phyloP scores from a whole-genome alignment of 345 rosid species.

The Linum lewisii region DNA sequence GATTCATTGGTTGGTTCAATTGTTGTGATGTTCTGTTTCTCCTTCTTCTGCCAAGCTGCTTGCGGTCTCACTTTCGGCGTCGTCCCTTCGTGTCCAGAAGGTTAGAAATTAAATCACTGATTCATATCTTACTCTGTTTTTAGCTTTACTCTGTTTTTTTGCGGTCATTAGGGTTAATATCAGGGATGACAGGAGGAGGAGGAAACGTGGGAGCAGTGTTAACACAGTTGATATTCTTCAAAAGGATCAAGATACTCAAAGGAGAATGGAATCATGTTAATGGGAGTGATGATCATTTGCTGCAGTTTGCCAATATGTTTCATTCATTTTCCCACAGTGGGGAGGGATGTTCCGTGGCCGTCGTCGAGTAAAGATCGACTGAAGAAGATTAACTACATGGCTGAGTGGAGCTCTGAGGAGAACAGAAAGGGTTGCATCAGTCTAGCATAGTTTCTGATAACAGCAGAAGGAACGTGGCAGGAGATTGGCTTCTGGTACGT shows the following conservation, averaged over 20 bases:
- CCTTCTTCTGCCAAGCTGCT: conserved; percentile 76
- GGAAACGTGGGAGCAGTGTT: conserved; percentile 86
- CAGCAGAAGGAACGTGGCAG: conserved; percentile 59
- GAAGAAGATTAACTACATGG: conserved; percentile 76
- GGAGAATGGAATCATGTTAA: conserved; percentile 62
- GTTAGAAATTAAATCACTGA: conserved; percentile 15
- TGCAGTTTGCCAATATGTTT: conserved; percentile 55
- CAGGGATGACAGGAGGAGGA: conserved; percentile 92
- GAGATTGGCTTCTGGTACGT: conserved; percentile 10
- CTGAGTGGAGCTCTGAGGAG: conserved; percentile 64
- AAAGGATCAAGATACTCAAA: conserved; percentile 72
- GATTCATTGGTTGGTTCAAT: conserved; percentile 42
- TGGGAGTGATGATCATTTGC: conserved; percentile 73
- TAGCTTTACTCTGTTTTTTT: neutral
- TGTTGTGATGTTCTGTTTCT: conserved; percentile 57
- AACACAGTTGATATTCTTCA: conserved; percentile 79
- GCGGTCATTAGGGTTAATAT: conserved; percentile 74
- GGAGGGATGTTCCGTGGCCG: conserved; percentile 74
- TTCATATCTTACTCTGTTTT: neutral
- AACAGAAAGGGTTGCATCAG: conserved; percentile 35
- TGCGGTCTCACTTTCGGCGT: conserved; percentile 88
- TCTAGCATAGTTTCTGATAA: conserved; percentile 56
- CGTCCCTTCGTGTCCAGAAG: conserved; percentile 86
- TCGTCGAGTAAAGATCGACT: conserved; percentile 16
- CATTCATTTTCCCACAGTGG: conserved; percentile 85